Base-by-base conservation (phyloP, 495 filamentous ascomycete genomes). In the Xylaria palmicola region DNA sequence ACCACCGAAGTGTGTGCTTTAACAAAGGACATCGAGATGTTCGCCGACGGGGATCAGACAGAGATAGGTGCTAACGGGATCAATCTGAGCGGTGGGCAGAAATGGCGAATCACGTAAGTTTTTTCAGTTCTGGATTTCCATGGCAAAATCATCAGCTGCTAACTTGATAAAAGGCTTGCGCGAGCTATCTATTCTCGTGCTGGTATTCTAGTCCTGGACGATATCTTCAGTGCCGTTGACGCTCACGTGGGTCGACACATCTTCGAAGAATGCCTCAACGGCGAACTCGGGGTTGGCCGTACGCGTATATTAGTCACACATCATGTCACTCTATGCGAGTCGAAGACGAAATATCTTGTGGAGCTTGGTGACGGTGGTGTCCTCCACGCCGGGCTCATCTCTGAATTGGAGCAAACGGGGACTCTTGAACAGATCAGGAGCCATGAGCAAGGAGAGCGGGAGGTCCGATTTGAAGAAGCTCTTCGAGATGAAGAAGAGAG, bases 291-390 rank as follows among this genome's bases (percentile, higher is more conserved):
- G 41, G 58, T 77, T n/a, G 87, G 85, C 0, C 79, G 91, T 40
- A 95, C 91, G 3, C 80, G 91, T 36, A 86, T 95, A 45, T 67
- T 95, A 26, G 91, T 91, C 8, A 95, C 91, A 2, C 91, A 95
- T 66, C 91, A 94, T 61, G 82, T 91, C n/a, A 81, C 80, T 3
- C 75, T 94, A 7, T 90, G 87, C 63, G 76, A 89, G 45, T 79
- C 87, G 4, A 82, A 81, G 64, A 86, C 90, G 4, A 86, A 86
- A 49, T 94, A 90, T 58, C 77, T 85, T 3, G 85, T 93, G 2
- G 76, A 86, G 34, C 77, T 95, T 1, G 84, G 83, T 15, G 83
- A 92, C 59, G 91, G 90, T 6, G 77, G 76, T 15, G 79, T 88
- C 5, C 71, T 87, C 29, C 71, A 88, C 62, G 81, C 84, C 2